A percentile compares a stretch with the other conserved stretches of the same genome.
Conservation (phyloP, 2,329 filamentous ascomycete species). For the Alternaria tenuissima region DNA sequence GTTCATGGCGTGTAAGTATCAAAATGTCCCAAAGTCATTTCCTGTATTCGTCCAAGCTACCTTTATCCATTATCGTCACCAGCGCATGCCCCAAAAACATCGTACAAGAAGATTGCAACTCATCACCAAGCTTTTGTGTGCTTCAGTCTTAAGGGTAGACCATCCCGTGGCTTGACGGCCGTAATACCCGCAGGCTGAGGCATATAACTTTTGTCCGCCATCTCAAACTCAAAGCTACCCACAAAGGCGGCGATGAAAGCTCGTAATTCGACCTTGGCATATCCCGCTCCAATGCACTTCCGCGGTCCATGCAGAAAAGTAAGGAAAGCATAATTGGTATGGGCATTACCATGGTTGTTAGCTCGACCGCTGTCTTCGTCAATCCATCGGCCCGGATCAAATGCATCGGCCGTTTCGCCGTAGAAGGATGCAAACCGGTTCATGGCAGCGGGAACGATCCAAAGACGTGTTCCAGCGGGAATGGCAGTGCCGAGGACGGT, state of each 20-base stretch:
- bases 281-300: neutral
- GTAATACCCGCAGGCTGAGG: neutral
- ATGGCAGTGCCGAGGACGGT: neutral
- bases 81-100: no score
- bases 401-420: neutral
- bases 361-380: neutral
- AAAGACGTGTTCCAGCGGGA: neutral
- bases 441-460: no score
- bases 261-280: neutral
- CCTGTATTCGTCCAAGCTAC: no score
- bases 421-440: neutral
- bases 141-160: neutral
- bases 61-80: no score
- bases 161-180: neutral
- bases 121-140: no score
- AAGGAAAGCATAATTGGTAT: slow-evolving; percentile 4
- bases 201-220: neutral
- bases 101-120: no score
- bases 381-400: slow-evolving; percentile 1
- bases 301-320: slow-evolving; percentile 6
- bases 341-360: slow-evolving; percentile 1
- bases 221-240: slow-evolving; percentile 1
- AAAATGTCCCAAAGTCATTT: no score
- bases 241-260: slow-evolving; percentile 4
- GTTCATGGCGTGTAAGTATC: no score